These are phyloP conservation scores for Trypanosoma caninum DNA, from an alignment of 208 protist genomes.

Conservation along the genomic window DNA sequence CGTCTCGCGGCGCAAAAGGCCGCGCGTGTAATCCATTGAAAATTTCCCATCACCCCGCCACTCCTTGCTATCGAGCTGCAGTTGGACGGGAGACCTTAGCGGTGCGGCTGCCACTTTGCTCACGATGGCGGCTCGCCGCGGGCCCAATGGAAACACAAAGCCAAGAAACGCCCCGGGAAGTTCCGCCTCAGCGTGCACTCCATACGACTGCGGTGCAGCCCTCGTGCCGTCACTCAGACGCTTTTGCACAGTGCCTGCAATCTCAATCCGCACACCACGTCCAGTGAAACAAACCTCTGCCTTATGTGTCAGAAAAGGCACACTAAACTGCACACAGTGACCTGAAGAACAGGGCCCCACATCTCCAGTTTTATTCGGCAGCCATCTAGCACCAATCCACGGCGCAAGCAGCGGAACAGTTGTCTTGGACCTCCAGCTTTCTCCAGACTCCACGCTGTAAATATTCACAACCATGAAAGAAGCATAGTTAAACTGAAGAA, in stretches of 20 bases:
- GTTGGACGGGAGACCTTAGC: background rate
- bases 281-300: background rate
- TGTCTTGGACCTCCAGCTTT: constrained; percentile 16
- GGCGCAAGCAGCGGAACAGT: constrained; percentile 4
- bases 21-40: constrained; percentile 50
- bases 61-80: constrained; percentile 10
- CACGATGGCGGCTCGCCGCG: constrained; percentile 33
- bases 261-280: constrained; percentile 3
- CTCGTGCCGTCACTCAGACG: background rate
- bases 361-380: constrained; percentile 14
- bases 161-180: constrained; percentile 27
- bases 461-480: constrained; percentile 30
- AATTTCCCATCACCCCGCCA: constrained; percentile 8
- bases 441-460: constrained; percentile 14
- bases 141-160: constrained; percentile 41
- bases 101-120: constrained; percentile 34
- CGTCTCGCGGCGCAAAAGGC: constrained; percentile 36
- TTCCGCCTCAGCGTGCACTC: constrained; percentile 12
- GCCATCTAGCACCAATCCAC: constrained; percentile 26
- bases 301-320: background rate
- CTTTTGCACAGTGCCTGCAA: background rate
- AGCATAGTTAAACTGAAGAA: constrained; percentile 44
- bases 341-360: constrained; percentile 23
- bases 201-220: constrained; percentile 2
- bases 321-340: constrained; percentile 24